Evolutionary conservation across 768 basidiomycete genomes (phyloP).

Genomic region (Lactifluus pinguis): DNA sequence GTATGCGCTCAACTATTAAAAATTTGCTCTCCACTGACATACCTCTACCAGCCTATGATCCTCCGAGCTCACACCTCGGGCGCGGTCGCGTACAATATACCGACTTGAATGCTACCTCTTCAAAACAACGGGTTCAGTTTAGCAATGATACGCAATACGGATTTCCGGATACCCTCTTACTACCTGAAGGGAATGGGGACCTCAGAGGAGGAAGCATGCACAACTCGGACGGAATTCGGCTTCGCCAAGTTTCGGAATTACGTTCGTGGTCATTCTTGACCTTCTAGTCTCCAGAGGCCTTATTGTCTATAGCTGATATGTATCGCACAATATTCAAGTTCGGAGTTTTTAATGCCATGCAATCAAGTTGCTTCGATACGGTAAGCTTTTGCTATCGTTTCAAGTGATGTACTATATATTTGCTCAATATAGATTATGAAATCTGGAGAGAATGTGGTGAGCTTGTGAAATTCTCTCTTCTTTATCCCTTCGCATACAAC

Average conservation of each 20-base stretch:
- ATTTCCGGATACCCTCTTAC: not conserved
- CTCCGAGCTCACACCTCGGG: not conserved
- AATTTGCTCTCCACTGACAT: not conserved
- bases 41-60: not conserved
- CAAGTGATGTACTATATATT: not conserved
- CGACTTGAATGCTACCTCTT: not conserved
- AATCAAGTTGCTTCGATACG: slow-evolving; percentile 71
- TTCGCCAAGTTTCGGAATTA: slow-evolving; percentile 60
- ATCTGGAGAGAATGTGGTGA: slow-evolving; percentile 58
- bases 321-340: slow-evolving; percentile 82
- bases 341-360: slow-evolving; percentile 84
- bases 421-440: slow-evolving; percentile 40
- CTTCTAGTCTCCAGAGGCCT: not conserved
- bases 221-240: slow-evolving; percentile 36
- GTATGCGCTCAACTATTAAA: not conserved
- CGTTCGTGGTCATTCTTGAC: slow-evolving; percentile 41
- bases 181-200: not conserved
- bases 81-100: not conserved
- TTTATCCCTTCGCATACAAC: not conserved
- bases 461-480: slow-evolving; percentile 7
- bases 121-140: not conserved
- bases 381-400: slow-evolving; percentile 30
- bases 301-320: slow-evolving; percentile 53
- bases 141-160: not conserved
- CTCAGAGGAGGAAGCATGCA: not conserved